Evolutionary conservation across 192 early-diverging fungal genomes (phyloP).

Genomic region (Dimargaris cristalligena): DNA sequence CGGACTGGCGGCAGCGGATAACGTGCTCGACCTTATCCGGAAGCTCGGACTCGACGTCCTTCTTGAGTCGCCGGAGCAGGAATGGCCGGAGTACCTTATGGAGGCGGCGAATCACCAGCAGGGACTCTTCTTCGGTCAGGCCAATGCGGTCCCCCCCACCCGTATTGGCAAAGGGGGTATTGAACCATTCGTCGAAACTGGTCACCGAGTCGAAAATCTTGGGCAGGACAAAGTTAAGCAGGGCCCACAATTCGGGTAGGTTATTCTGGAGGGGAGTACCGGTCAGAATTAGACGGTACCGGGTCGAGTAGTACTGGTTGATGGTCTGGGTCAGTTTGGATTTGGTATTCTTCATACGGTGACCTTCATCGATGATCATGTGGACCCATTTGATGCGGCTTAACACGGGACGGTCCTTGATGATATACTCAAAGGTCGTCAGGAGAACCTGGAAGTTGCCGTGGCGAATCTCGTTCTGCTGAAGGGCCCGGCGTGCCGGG

Average conservation of each 20-base stretch:
- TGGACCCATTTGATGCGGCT: constrained; percentile 90
- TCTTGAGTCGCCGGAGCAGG: constrained; percentile 87
- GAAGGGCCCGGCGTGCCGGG: constrained; percentile 46
- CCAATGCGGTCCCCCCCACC: constrained; percentile 76
- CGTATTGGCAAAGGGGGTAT: constrained; percentile 71
- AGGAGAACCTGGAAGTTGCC: constrained; percentile 86
- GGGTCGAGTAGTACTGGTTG: constrained; percentile 72
- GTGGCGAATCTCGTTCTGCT: constrained; percentile 45
- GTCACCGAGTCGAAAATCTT: constrained; percentile 93
- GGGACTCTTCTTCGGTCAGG: constrained; percentile 95
- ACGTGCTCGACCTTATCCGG: constrained; percentile 95
- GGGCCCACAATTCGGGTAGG: constrained; percentile 87
- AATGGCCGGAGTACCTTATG: constrained; percentile 97
- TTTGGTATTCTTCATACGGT: constrained; percentile 93
- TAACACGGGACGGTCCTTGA: constrained; percentile 76
- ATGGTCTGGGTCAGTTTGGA: constrained; percentile 75
- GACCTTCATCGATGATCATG: constrained; percentile 98
- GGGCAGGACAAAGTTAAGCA: constrained; percentile 92
- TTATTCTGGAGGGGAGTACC: constrained; percentile 99
- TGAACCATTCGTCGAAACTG: constrained; percentile 99
- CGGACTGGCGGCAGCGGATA: constrained; percentile 78
- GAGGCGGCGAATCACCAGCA: constrained; percentile 88
- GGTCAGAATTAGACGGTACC: constrained; percentile 89
- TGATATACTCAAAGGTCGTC: constrained; percentile 96
- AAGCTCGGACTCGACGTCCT: constrained; percentile 94